Evolutionary conservation across 257 asterid species (phyloP).

Genomic region (Solanum bukasovii): DNA sequence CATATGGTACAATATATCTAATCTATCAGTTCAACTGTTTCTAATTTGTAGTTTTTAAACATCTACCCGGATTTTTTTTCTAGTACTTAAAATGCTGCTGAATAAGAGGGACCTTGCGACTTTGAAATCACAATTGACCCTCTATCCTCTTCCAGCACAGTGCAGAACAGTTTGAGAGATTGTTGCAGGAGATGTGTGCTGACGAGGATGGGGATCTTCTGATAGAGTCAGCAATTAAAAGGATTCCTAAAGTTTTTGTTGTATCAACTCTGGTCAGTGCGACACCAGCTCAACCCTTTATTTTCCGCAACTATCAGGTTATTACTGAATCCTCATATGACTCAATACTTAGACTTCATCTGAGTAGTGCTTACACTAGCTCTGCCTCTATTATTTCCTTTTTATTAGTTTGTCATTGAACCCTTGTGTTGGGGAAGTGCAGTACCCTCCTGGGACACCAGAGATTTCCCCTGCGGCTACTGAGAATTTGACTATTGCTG

Average conservation of each 20-base stretch:
- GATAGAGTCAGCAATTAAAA: conserved; percentile 89
- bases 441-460: conserved; percentile 99
- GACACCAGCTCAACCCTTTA: conserved; percentile 95
- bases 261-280: conserved; percentile 93
- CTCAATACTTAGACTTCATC: not conserved
- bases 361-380: not conserved
- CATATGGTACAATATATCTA: not conserved
- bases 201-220: conserved; percentile 97
- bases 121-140: conserved; percentile 10
- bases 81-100: not conserved
- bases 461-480: conserved; percentile 61
- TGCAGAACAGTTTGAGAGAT: conserved; percentile 95
- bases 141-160: conserved; percentile 79
- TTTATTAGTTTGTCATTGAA: conserved; percentile 1
- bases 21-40: not conserved
- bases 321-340: not conserved
- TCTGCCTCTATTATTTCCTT: not conserved
- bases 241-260: conserved; percentile 88
- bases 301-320: conserved; percentile 99
- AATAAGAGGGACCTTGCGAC: conserved; percentile 1
- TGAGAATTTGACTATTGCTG: conserved; percentile 54
- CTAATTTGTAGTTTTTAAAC: not conserved
- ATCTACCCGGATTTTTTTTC: not conserved
- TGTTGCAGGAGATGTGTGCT: conserved; percentile 89
- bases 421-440: conserved; percentile 14